Evolutionary conservation across 495 filamentous ascomycete species (phyloP), one percentile per base, ranked within the genome.

Genomic region (Penicillium steckii): DNA sequence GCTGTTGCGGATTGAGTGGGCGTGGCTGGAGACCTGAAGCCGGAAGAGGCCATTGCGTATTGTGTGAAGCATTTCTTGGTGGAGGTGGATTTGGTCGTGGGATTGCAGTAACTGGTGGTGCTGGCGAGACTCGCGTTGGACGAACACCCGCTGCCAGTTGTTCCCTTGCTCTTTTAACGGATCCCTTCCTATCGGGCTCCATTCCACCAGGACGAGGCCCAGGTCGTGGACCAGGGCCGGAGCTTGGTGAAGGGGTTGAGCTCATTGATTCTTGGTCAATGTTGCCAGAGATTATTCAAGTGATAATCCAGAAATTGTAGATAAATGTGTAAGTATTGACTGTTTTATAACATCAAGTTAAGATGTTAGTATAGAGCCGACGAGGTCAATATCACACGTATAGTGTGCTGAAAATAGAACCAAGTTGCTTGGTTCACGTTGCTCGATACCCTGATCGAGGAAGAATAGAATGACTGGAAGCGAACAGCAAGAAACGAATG

Each of bases 101-200:
- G n/a, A 41, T 21, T 22, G 38, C 38, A 24, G 38, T 55, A 46
- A 59, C 61, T 56, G 32, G 42, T 46, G 59, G 61, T 55, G 68
- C 19, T 57, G 61, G 57, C 37, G 60, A 45, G 55, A 48, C 48
- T 59, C 62, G 59, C 62, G 58, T 57, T 53, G 67, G 72, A 29
- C 70, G 79, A 46, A 65, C 64, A 51, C 76, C 78, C 30, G 80
- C 77, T 45, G 76, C 68, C 54, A 81, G 63, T 64, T 81, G 69
- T 57, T 83, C 77, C 62, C 72, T 79, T 32, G 71, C 78, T 50
- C 70, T 67, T 45, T 69, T 71, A 13, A 80, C 75, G 8, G 77
- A 80, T 24, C 74, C 75, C 49, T 69, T 63, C 19, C 61, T 57
- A 21, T 59, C 41, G 10, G 59, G 48, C 3, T 46, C 46, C 18